Evolutionary conservation across 306 rosid genomes (phyloP).

Genomic region (Cajanus cajan): DNA sequence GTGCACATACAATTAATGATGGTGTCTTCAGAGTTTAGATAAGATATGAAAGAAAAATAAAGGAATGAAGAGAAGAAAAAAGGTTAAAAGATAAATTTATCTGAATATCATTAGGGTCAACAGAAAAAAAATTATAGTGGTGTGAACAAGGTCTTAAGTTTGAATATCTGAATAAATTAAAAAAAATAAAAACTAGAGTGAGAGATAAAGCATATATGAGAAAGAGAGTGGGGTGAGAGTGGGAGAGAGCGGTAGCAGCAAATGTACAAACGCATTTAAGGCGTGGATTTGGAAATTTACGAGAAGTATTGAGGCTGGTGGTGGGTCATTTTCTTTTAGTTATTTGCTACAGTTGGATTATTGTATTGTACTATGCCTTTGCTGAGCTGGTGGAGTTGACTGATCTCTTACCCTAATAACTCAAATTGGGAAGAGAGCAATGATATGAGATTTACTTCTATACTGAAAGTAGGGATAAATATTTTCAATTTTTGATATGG

Average conservation of each 20-base stretch:
- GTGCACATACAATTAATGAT: neutral
- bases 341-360: slow-evolving; percentile 35
- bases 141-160: no score
- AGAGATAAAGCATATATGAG: neutral
- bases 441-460: neutral
- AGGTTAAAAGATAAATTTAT: no score
- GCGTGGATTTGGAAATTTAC: slow-evolving; percentile 51
- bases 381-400: slow-evolving; percentile 43
- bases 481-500: neutral
- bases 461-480: neutral
- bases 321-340: slow-evolving; percentile 66
- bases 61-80: neutral
- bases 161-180: no score
- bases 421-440: neutral
- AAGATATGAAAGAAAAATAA: neutral
- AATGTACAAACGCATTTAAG: slow-evolving; percentile 52
- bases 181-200: neutral
- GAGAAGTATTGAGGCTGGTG: slow-evolving; percentile 50
- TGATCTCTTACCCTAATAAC: neutral
- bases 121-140: no score
- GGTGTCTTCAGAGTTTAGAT: neutral
- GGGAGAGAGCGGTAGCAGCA: neutral
- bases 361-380: slow-evolving; percentile 33
- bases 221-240: neutral
- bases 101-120: no score